A percentile compares a stretch with the other conserved stretches of the same genome.
Conservation (phyloP, 2,329 filamentous ascomycete species). For the Xylaria sp. region DNA sequence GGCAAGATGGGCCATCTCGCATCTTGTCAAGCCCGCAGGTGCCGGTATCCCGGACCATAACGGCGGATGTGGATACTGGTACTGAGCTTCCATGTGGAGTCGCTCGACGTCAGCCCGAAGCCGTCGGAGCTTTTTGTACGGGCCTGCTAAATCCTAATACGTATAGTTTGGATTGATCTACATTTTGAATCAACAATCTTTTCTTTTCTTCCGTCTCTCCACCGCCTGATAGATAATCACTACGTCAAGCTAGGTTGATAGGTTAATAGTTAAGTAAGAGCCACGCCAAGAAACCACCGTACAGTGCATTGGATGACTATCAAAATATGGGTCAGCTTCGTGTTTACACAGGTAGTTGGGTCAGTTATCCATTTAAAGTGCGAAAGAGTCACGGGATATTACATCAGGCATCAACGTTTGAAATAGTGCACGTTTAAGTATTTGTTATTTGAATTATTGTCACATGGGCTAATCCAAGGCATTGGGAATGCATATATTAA, state of each 20-base stretch:
- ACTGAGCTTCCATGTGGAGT: constrained; percentile 17
- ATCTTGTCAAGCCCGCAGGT: constrained; percentile 8
- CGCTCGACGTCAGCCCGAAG: constrained; percentile 9
- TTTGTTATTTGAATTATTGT: too few species aligned
- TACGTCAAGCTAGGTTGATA: not conserved
- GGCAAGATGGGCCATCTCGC: not conserved
- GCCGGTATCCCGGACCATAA: constrained; percentile 12
- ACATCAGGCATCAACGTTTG: too few species aligned
- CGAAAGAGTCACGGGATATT: too few species aligned
- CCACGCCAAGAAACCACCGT: not conserved
- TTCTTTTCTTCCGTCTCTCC: not conserved
- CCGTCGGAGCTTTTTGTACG: constrained; percentile 3
- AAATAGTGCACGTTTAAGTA: too few species aligned
- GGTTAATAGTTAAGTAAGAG: not conserved
- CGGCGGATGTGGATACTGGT: constrained; percentile 12
- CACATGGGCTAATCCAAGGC: too few species aligned
- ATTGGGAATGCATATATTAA: too few species aligned
- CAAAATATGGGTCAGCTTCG: not conserved
- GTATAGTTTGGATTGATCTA: not conserved
- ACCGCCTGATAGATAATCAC: not conserved
- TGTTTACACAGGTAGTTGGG: too few species aligned
- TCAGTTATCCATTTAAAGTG: too few species aligned
- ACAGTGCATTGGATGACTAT: not conserved
- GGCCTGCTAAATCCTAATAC: not conserved
- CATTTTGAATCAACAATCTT: not conserved